phyloP scores from a whole-genome alignment of 108 stramenopile species.

The Epipyxis sp. region DNA sequence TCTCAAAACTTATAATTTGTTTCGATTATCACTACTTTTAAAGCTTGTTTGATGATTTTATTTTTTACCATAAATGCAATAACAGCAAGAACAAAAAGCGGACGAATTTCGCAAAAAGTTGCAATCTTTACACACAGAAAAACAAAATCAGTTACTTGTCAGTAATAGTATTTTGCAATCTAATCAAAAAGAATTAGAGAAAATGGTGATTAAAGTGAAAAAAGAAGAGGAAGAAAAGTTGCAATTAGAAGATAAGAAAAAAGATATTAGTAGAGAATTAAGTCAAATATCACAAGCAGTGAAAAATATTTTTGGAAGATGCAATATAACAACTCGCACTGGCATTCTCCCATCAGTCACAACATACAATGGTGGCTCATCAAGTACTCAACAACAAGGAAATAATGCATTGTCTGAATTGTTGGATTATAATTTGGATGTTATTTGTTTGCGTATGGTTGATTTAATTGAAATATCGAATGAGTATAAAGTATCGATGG shows the following conservation, averaged over 20 bases:
- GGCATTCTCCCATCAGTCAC: conserved; percentile 8
- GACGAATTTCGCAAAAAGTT: conserved; percentile 41
- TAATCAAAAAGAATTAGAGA: conserved; percentile 50
- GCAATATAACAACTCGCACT: conserved; percentile 20
- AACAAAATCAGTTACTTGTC: conserved; percentile 42
- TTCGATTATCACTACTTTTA: background rate
- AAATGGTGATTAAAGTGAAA: conserved; percentile 44
- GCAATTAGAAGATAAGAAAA: conserved; percentile 3
- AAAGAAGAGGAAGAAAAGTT: conserved; percentile 56
- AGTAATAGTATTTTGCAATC: background rate
- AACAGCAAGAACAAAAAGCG: conserved; percentile 36
- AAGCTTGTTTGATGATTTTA: too few relatives aligned
- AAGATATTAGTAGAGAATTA: conserved; percentile 52
- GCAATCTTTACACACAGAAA: conserved; percentile 46
- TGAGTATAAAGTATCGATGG: too few relatives aligned
- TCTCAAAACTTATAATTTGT: background rate
- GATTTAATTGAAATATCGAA: conserved; percentile 18
- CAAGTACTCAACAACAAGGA: background rate
- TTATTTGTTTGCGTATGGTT: conserved; percentile 5
- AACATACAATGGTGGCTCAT: background rate
- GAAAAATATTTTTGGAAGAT: conserved; percentile 48
- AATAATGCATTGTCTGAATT: background rate
- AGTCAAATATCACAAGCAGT: conserved; percentile 60
- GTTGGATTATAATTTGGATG: conserved; percentile 1
- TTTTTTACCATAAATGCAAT: background rate